Base-by-base conservation (phyloP, 148 eudicot species). In the Rhododendron simsii region DNA sequence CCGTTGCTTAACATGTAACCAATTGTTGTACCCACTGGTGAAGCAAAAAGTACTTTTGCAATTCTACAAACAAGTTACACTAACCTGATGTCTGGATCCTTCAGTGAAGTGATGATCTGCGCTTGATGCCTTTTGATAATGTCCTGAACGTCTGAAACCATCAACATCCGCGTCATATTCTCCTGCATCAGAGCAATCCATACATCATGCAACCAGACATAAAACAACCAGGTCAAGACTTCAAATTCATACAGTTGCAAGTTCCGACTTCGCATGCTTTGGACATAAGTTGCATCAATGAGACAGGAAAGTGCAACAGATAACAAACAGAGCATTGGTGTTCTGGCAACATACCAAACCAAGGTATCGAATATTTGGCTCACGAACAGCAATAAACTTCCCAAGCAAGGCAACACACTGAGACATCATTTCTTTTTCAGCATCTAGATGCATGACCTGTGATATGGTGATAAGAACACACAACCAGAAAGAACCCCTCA, bases 401-500 rank as follows among this genome's bases (percentile, higher is more conserved):
- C 99, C 99, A 84, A 97, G 99, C 93, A 97, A 92, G 65, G 99
- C 99, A 91, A 97, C 99, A 91, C 99, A 97, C 85, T 97, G 99
- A 48, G 99, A 97, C 99, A 97, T 97, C 99, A 97, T 97, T 90
- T 97, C 99, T 87, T 97, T 94, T 87, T 97, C 99, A 89, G 99
- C 98, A 93, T 97, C 99, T 88, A 97, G 98, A 91, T 97, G 99
- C 99, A 97, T 97, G 80, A 97, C 99, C 99, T 97, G 94, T 80
- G n/a, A 84, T 37, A 84, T 59, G 28, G 75, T 47, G 28, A 84
- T 78, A 69, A 41, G 9, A 81, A 80, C 50, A 80, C 80, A 81
- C 44, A 76, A 51, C 67, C 39, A 81, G 37, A 80, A 84, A 51
- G 84, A 39, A 75, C 59, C 80, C 53, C 73, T 81, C 82, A 75